A percentile compares a stretch with the other conserved stretches of the same genome.
Conservation (phyloP, 139 green algal species). For the Coelastrella sp. region DNA sequence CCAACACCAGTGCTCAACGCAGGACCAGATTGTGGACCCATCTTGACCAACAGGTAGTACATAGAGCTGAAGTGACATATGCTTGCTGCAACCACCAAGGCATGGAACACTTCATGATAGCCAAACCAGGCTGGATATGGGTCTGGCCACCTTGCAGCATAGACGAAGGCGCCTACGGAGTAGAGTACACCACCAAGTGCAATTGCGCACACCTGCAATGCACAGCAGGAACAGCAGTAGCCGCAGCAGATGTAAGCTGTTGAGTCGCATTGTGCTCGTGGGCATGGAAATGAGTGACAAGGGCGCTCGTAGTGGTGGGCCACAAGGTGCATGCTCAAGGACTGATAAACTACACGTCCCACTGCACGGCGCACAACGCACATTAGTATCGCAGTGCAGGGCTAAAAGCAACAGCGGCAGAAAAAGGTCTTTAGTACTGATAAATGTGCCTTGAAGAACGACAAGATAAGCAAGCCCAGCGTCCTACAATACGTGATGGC, state of each 20-base stretch:
- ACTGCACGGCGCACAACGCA: no score
- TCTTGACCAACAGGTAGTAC: slow-evolving; percentile 29
- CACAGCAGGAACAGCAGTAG: not conserved
- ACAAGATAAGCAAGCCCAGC: no score
- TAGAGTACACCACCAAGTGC: slow-evolving; percentile 23
- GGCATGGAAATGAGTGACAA: no score
- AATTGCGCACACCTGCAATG: not conserved
- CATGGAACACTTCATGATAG: slow-evolving; percentile 42
- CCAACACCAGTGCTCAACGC: not conserved
- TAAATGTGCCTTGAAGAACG: no score
- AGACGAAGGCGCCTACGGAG: slow-evolving; percentile 16
- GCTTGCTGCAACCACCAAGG: slow-evolving; percentile 9
- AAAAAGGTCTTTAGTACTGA: no score
- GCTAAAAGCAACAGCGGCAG: not conserved
- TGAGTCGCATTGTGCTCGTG: no score
- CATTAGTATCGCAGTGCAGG: no score
- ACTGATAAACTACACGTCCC: no score
- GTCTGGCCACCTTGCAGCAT: slow-evolving; percentile 18
- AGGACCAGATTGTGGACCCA: not conserved
- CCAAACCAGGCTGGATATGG: slow-evolving; percentile 20
- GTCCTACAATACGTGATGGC: no score
- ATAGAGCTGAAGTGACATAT: slow-evolving; percentile 27
- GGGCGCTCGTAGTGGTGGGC: no score
- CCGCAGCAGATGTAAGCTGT: no score
- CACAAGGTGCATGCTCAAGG: no score